Conservation (phyloP, 2,329 filamentous ascomycete genomes). For the Diaporthe aspalathi region DNA sequence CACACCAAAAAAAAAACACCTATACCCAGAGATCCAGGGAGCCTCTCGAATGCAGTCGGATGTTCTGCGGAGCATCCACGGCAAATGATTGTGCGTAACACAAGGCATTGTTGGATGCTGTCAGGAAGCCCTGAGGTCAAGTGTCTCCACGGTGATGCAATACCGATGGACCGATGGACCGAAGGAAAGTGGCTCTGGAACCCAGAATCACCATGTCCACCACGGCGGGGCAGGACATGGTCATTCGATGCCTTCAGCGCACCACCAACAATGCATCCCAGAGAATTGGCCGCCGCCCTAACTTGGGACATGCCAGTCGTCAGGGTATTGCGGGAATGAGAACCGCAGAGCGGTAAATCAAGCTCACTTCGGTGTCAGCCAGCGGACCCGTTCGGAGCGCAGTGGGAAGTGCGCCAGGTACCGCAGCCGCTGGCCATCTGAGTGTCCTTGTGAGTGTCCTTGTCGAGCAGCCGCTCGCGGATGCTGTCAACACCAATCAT, state of each 20-base stretch:
- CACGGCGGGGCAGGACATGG: neutral
- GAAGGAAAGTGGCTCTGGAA: neutral
- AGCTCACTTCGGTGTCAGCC: neutral
- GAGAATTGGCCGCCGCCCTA: neutral
- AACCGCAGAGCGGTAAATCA: neutral
- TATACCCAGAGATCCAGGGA: too few species aligned
- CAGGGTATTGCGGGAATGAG: neutral
- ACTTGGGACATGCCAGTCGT: neutral
- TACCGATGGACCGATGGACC: neutral
- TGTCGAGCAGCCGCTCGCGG: conserved; percentile 3
- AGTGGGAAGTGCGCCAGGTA: neutral
- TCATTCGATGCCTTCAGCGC: neutral
- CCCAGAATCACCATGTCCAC: neutral
- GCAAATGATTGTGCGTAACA: neutral
- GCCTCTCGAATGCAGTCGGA: neutral
- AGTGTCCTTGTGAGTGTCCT: neutral
- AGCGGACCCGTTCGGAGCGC: neutral
- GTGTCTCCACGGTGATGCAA: neutral
- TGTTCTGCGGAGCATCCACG: neutral
- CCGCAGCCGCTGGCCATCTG: neutral
- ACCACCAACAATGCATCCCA: neutral
- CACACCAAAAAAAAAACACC: too few species aligned
- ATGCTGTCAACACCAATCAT: neutral
- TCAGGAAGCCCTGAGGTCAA: neutral
- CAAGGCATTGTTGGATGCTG: neutral